phyloP scores from a whole-genome alignment of 208 protist species.

The Vickermania ingenoplastis region DNA sequence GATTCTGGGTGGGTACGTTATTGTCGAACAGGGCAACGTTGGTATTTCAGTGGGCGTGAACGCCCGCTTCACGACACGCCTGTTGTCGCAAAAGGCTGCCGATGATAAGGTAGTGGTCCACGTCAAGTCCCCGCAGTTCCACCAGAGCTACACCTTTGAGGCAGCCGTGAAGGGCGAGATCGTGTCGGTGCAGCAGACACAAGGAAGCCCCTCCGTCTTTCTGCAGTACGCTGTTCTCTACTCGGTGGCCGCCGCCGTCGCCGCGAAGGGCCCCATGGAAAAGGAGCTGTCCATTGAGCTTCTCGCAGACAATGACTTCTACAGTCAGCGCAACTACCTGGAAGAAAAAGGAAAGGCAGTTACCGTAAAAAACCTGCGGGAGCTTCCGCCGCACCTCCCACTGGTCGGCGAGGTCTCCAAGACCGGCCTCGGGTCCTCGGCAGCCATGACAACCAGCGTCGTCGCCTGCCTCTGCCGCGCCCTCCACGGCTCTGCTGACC shows the following conservation, averaged over 20 bases:
- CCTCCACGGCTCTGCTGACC: slow-evolving; percentile 16
- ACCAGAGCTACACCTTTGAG: slow-evolving; percentile 43
- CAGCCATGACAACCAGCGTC: slow-evolving; percentile 89
- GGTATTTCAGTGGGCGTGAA: slow-evolving; percentile 91
- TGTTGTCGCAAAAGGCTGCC: slow-evolving; percentile 9
- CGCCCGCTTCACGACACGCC: slow-evolving; percentile 78
- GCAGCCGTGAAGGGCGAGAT: slow-evolving; percentile 2
- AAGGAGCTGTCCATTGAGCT: slow-evolving; percentile 34
- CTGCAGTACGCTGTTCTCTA: slow-evolving; percentile 67
- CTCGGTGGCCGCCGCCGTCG: slow-evolving; percentile 33
- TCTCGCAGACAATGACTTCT: slow-evolving; percentile 88
- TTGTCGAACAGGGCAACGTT: slow-evolving; percentile 85
- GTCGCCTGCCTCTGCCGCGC: slow-evolving; percentile 75
- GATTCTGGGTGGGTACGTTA: slow-evolving; percentile 92
- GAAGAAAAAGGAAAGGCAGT: slow-evolving; percentile 36
- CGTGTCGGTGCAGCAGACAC: slow-evolving; percentile 44
- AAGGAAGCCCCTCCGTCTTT: slow-evolving; percentile 47
- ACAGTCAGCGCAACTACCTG: slow-evolving; percentile 85
- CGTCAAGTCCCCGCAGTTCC: slow-evolving; percentile 79
- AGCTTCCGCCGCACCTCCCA: slow-evolving; percentile 45
- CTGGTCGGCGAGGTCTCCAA: slow-evolving; percentile 85
- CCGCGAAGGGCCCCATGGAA: slow-evolving; percentile 3
- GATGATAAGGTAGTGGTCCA: slow-evolving; percentile 27
- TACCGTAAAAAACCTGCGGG: slow-evolving; percentile 41
- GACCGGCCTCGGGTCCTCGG: slow-evolving; percentile 92